Evolutionary conservation across 495 filamentous ascomycete species (phyloP).

Genomic region (Neurospora sp.): DNA sequence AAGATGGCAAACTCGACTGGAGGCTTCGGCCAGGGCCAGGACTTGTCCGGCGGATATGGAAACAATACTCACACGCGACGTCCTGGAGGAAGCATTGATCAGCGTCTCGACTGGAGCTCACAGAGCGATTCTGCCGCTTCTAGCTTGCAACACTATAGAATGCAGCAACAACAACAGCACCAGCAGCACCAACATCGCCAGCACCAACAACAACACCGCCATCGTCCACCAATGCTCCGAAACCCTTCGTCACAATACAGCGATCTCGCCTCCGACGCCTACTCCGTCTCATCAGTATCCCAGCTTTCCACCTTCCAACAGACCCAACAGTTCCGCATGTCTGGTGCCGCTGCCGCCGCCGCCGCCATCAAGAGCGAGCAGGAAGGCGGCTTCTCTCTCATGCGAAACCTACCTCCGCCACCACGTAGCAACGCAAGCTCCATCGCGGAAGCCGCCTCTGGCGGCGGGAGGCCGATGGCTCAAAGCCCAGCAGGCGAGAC

Average conservation of each 20-base stretch:
- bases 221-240: neutral
- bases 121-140: constrained; percentile 9
- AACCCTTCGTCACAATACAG: constrained; percentile 2
- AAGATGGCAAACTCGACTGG: constrained; percentile 82
- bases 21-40: constrained; percentile 51
- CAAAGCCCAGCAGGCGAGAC: constrained; percentile 3
- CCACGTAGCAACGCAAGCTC: constrained; percentile 25
- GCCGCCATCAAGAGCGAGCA: constrained; percentile 26
- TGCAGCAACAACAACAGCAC: constrained; percentile 2
- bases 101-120: constrained; percentile 23
- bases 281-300: constrained; percentile 11
- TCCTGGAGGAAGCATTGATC: constrained; percentile 10
- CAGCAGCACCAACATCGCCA: constrained; percentile 10
- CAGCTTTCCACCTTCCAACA: constrained; percentile 11
- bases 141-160: constrained; percentile 2
- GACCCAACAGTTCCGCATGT: constrained; percentile 17
- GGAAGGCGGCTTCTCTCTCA: constrained; percentile 24
- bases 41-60: neutral
- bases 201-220: neutral
- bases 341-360: neutral
- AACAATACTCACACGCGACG: constrained; percentile 2
- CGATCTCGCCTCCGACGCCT: constrained; percentile 11
- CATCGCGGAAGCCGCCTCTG: neutral
- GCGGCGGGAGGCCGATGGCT: neutral
- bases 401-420: constrained; percentile 25